Evolutionary conservation across 2,329 filamentous ascomycete genomes (phyloP).

Genomic region (Beauveria australis): DNA sequence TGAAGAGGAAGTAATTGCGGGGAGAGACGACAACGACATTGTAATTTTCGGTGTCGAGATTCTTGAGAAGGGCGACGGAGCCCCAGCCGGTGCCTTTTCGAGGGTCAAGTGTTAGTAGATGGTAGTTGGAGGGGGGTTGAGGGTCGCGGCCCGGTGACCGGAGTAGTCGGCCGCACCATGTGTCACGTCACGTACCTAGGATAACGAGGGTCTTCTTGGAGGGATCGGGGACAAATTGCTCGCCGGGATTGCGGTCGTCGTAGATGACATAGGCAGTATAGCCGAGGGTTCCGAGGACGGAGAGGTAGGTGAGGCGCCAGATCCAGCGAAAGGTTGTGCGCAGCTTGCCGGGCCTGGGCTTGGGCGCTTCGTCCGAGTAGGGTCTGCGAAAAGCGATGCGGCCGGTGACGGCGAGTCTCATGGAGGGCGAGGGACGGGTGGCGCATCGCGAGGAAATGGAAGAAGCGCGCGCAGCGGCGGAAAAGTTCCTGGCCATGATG

Average conservation of each 20-base stretch:
- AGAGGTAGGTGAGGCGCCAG: slow-evolving; percentile 77
- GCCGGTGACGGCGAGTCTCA: slow-evolving; percentile 26
- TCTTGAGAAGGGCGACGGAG: slow-evolving; percentile 93
- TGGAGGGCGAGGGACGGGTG: slow-evolving; percentile 24
- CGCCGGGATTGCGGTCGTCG: slow-evolving; percentile 68
- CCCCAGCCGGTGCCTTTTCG: slow-evolving; percentile 82
- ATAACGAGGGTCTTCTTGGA: slow-evolving; percentile 95
- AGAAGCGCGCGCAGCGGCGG: slow-evolving; percentile 19
- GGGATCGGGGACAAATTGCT: slow-evolving; percentile 73
- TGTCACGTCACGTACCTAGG: slow-evolving; percentile 55
- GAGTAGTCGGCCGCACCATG: slow-evolving; percentile 10
- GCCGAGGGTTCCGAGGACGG: slow-evolving; percentile 58
- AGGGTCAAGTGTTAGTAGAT: slow-evolving; percentile 8
- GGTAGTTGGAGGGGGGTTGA: no score
- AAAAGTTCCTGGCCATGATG: slow-evolving; percentile 26
- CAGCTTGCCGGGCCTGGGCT: slow-evolving; percentile 51
- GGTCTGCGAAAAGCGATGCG: slow-evolving; percentile 35
- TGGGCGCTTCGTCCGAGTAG: slow-evolving; percentile 44
- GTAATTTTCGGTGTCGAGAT: slow-evolving; percentile 98
- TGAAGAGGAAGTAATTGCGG: slow-evolving; percentile 99
- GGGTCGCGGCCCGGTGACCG: neutral
- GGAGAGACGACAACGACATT: slow-evolving; percentile 97
- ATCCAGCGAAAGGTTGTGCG: slow-evolving; percentile 64
- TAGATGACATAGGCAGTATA: slow-evolving; percentile 78
- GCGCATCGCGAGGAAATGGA: slow-evolving; percentile 14